Evolutionary conservation across 208 protist genomes (phyloP).

Genomic region (Sergeia podlipaevii): DNA sequence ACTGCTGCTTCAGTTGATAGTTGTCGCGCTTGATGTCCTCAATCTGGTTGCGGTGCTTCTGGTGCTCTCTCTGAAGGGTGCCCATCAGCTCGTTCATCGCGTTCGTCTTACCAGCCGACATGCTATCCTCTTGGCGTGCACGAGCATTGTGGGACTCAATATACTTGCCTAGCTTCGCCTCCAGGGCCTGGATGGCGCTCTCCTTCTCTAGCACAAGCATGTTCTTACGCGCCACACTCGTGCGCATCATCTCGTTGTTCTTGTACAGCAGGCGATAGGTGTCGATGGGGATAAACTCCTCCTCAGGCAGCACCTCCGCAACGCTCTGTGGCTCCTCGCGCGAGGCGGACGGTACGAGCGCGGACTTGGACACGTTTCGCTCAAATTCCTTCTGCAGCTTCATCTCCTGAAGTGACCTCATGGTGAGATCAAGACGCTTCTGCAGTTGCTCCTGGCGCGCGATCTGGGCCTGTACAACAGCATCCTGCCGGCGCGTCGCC

Average conservation of each 20-base stretch:
- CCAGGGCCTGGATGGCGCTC: slow-evolving; percentile 68
- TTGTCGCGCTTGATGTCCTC: slow-evolving; percentile 53
- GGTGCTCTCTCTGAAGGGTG: slow-evolving; percentile 46
- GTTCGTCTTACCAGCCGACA: slow-evolving; percentile 31
- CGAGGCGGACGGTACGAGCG: slow-evolving; percentile 61
- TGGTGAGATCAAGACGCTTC: slow-evolving; percentile 63
- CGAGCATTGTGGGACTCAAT: slow-evolving; percentile 50
- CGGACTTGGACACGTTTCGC: slow-evolving; percentile 65
- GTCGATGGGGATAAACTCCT: slow-evolving; percentile 78
- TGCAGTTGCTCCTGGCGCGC: slow-evolving; percentile 82
- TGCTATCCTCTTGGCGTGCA: slow-evolving; percentile 41
- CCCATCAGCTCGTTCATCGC: slow-evolving; percentile 41
- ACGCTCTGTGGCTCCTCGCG: slow-evolving; percentile 80
- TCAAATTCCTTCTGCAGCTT: slow-evolving; percentile 76
- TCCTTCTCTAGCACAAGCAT: slow-evolving; percentile 91
- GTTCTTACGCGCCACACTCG: slow-evolving; percentile 81
- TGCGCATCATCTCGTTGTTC: slow-evolving; percentile 83
- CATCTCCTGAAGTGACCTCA: slow-evolving; percentile 77
- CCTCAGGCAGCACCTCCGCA: slow-evolving; percentile 63
- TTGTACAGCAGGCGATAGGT: slow-evolving; percentile 85
- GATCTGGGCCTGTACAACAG: slow-evolving; percentile 75
- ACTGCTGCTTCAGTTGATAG: slow-evolving; percentile 35
- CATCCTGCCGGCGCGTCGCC: slow-evolving; percentile 68
- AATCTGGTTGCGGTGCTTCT: slow-evolving; percentile 33
- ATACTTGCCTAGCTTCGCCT: slow-evolving; percentile 59